Base-by-base conservation (phyloP, 768 basidiomycete species). In the Symmetrospora coprosmae region DNA sequence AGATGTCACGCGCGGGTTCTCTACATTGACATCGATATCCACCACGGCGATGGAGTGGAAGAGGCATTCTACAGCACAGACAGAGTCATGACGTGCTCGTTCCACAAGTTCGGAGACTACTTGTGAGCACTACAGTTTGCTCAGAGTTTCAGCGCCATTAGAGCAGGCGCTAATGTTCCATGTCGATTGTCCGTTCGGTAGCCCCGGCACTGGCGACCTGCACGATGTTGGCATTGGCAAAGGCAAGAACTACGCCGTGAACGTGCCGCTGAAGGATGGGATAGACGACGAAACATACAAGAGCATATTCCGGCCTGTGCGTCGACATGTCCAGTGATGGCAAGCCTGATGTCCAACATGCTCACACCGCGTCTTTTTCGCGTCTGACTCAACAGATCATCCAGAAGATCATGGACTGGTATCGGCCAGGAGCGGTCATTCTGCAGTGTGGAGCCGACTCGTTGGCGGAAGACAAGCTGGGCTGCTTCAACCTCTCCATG, bases 1-100 rank as follows among this genome's bases (percentile, higher is more conserved):
- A 73, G 72, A 21, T 71, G 71, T 60, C 76, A 77, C 61, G 67
- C 86, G 2, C 83, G 94, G 52, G 92, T 99, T 16, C 75, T 99
- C 30, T 97, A 99, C 71, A 84, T 99, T 72, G 92, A 99, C 74
- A 90, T 97, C 61, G 94, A 97, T 73, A 89, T 89, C 50, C 94
- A 97, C 71, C 94, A 99, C 72, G 92, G 94, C 17, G 94, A 97
- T 71, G 92, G 92, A 14, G 94, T 97, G 33, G 94, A 99, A 68
- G 94, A 97, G 71, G 94, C 92, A 2, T 96, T 97, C 76, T 96
- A 94, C 72, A 91, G 87, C 34, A 92, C 88, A 2, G 87, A 97
- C 71, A 78, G 94, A 50, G 94, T 97, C 67, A 90, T 96, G 86
- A 96, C 92, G 2, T 86, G 83, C 68, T 87, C 85, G 47, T 92